phyloP scores from a whole-genome alignment of 108 stramenopile species.

The Nannochloropsis oceanica region DNA sequence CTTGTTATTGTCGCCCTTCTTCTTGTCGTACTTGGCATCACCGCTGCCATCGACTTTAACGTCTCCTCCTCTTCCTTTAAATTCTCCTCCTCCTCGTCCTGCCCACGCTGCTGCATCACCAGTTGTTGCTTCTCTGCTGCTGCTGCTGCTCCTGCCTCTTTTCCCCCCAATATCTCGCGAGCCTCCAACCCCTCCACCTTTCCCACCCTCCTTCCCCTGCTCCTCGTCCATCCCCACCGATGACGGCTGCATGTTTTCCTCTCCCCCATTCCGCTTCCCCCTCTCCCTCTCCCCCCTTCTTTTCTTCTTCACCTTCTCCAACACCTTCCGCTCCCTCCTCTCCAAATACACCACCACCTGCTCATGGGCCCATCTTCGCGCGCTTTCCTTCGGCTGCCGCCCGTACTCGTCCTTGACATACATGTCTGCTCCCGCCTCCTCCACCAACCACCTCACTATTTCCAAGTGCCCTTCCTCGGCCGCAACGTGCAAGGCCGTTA shows the following conservation, averaged over 20 bases:
- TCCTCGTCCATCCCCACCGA: neutral
- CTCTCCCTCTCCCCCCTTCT: neutral
- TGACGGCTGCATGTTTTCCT: neutral
- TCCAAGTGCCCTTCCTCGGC: neutral
- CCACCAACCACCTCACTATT: neutral
- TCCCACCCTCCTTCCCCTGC: neutral
- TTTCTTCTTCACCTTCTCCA: neutral
- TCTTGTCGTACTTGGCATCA: too few species aligned
- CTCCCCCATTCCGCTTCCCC: neutral
- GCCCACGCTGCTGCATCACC: too few species aligned
- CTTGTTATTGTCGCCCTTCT: too few species aligned
- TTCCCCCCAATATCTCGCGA: neutral
- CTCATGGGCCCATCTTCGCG: neutral
- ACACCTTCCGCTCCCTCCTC: neutral
- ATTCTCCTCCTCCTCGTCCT: too few species aligned
- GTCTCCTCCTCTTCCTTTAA: too few species aligned
- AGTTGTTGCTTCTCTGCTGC: too few species aligned
- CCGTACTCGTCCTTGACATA: neutral
- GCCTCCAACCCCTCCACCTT: neutral
- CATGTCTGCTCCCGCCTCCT: neutral
- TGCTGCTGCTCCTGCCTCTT: too few species aligned
- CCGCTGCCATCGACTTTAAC: too few species aligned
- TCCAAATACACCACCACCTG: neutral
- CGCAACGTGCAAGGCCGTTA: conserved; percentile 5
- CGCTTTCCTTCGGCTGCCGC: neutral